Percentiles rank a stretch among this genome's conserved stretches.
Conservation (phyloP, 2,329 filamentous ascomycete genomes). For the Pseudogymnoascus sp. region DNA sequence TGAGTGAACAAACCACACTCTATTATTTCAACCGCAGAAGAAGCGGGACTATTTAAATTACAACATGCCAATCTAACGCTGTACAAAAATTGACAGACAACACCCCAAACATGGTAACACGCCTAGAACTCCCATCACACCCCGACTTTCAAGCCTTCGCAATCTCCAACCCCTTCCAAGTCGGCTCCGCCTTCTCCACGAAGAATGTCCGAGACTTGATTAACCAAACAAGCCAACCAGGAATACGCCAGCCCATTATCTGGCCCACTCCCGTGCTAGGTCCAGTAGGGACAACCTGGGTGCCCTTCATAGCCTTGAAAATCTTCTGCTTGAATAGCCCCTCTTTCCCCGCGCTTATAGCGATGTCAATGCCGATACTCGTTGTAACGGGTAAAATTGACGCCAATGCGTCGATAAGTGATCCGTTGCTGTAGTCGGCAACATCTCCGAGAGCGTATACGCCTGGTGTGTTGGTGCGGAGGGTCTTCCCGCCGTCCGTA, state of each 20-base stretch:
- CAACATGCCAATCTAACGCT: background rate
- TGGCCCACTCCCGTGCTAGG: slow-evolving; percentile 32
- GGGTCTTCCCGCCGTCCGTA: slow-evolving; percentile 35
- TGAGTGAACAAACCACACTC: background rate
- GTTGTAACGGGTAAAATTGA: slow-evolving; percentile 34
- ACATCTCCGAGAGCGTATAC: slow-evolving; percentile 44
- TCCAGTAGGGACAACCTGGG: slow-evolving; percentile 34
- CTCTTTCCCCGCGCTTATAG: slow-evolving; percentile 3
- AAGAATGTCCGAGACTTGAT: slow-evolving; percentile 33
- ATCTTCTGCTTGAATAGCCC: slow-evolving; percentile 19
- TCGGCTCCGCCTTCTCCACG: slow-evolving; percentile 21
- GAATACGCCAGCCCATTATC: slow-evolving; percentile 31
- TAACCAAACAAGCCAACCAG: slow-evolving; percentile 31
- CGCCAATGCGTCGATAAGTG: slow-evolving; percentile 33
- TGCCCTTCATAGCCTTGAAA: slow-evolving; percentile 29
- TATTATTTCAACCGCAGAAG: background rate
- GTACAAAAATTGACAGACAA: background rate
- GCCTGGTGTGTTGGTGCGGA: slow-evolving; percentile 39
- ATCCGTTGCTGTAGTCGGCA: slow-evolving; percentile 34
- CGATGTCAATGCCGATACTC: slow-evolving; percentile 42
- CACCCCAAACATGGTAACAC: background rate
- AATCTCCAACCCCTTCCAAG: slow-evolving; percentile 12
- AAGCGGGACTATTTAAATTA: background rate
- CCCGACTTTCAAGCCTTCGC: background rate
- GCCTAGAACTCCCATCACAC: background rate